These are phyloP conservation scores for Thamnidium elegans DNA, from an alignment of 192 early-diverging fungal species.

Conservation along the genomic window DNA sequence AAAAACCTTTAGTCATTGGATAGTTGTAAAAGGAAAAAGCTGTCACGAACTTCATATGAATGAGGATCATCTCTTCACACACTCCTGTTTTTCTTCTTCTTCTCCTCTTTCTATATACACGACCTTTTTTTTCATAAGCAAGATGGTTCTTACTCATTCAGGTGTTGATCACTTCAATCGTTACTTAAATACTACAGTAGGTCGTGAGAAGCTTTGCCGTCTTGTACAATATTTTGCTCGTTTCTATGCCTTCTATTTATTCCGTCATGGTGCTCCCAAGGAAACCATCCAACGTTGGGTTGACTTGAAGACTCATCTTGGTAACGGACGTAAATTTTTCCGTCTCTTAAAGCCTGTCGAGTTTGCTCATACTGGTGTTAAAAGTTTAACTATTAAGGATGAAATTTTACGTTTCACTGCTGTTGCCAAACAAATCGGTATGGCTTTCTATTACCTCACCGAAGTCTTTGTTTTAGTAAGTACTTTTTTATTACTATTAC, in stretches of 20 bases:
- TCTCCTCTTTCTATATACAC: neutral
- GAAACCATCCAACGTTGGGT: constrained; percentile 55
- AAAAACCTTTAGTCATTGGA: constrained; percentile 10
- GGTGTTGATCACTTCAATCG: constrained; percentile 34
- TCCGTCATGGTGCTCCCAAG: constrained; percentile 54
- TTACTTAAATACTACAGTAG: constrained; percentile 60
- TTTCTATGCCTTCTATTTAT: constrained; percentile 69
- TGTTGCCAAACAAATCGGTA: constrained; percentile 56
- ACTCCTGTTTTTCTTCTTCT: constrained; percentile 1
- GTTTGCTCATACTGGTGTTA: constrained; percentile 56
- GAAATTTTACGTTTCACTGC: constrained; percentile 51
- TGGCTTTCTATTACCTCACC: constrained; percentile 57
- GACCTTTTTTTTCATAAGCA: neutral
- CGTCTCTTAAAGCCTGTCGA: constrained; percentile 70
- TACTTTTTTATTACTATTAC: neutral
- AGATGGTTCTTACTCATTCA: constrained; percentile 24
- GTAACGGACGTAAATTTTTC: constrained; percentile 68
- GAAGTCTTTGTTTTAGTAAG: constrained; percentile 68
- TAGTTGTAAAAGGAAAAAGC: constrained; percentile 1
- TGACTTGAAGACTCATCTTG: constrained; percentile 60
- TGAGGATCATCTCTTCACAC: constrained; percentile 1
- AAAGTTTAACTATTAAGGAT: constrained; percentile 54
- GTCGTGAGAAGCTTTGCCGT: constrained; percentile 79
- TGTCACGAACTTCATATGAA: constrained; percentile 7
- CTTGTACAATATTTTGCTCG: constrained; percentile 86